Base-by-base conservation (phyloP, 208 protist genomes). In the Acanthamoeba royreba region DNA sequence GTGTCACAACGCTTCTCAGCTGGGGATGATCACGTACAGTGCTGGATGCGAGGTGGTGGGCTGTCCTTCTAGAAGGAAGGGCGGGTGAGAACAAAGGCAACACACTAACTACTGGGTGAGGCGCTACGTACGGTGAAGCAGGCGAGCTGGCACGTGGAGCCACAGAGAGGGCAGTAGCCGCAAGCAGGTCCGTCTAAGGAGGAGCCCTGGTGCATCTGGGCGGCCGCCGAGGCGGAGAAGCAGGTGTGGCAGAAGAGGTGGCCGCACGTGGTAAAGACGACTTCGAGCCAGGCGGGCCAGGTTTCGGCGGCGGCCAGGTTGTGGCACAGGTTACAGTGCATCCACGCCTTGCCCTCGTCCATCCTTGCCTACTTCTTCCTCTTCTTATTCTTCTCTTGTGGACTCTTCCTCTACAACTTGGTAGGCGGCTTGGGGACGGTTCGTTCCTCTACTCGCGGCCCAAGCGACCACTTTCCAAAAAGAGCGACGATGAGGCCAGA, bases 201-300 rank as follows among this genome's bases (percentile, higher is more conserved):
- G n/a, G n/a, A n/a, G n/a, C n/a, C n/a, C n/a, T n/a, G n/a, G n/a
- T n/a, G n/a, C n/a, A n/a, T n/a, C n/a, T n/a, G n/a, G 9, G 19
- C n/a, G 38, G 74, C 31, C 2, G 43, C 19, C 11, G 74, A 15
- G 40, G 17, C 74, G 0, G 74, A 11, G 43, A 53, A 85, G 74
- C 74, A 85, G 40, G 38, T 46, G 25, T 85, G 74, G 43, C 74
- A 85, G 25, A 85, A 85, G 9, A 85, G 28, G 43, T 53, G 74
- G 1, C 74, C 74, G 74, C 74, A 85, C n/a, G 31, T 85, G 74
- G 74, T 85, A 33, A 85, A 85, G 74, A 85, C 74, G 4, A 85
- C 74, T 13, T 85, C 74, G 0, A 85, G 43, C 74, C 74, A 85
- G 0, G 43, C 74, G 11, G 74, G 74, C 74, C 74, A 85, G 31